These are phyloP conservation scores for Apiospora sp. DNA, from an alignment of 2,329 filamentous ascomycete species.

Conservation along the genomic window DNA sequence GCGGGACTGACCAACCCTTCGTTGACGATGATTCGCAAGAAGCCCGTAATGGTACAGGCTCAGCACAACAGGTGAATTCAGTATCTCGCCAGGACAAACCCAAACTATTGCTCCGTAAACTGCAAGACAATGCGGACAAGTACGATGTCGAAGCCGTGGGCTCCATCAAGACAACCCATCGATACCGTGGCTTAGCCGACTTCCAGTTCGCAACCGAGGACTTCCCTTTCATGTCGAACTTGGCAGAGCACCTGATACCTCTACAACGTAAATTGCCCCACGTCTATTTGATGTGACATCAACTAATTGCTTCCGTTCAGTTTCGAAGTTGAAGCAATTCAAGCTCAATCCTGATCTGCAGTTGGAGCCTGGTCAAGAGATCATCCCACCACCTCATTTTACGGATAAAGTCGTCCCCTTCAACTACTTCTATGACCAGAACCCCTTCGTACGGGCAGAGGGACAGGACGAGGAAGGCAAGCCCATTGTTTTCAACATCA, in stretches of 20 bases:
- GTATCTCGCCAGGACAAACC: slow-evolving; percentile 61
- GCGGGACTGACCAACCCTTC: slow-evolving; percentile 75
- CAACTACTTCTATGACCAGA: slow-evolving; percentile 85
- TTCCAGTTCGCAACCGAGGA: slow-evolving; percentile 80
- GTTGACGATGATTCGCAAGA: slow-evolving; percentile 50
- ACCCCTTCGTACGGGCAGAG: slow-evolving; percentile 75
- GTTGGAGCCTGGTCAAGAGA: slow-evolving; percentile 66
- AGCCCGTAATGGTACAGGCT: slow-evolving; percentile 33
- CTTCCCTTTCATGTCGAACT: slow-evolving; percentile 73
- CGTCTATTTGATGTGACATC: slow-evolving; percentile 26
- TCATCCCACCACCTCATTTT: slow-evolving; percentile 83
- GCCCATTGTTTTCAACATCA: slow-evolving; percentile 63
- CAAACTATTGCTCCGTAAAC: slow-evolving; percentile 63
- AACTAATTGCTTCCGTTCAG: slow-evolving; percentile 42
- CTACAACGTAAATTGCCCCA: slow-evolving; percentile 66
- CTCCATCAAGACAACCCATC: slow-evolving; percentile 79
- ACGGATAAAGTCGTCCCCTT: slow-evolving; percentile 78
- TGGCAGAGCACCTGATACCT: slow-evolving; percentile 75
- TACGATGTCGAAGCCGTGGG: slow-evolving; percentile 78
- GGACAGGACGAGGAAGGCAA: slow-evolving; percentile 61
- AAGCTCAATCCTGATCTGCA: slow-evolving; percentile 70
- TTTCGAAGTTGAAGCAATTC: slow-evolving; percentile 66
- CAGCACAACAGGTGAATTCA: slow-evolving; percentile 47
- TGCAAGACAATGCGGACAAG: slow-evolving; percentile 73
- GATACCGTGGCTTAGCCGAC: slow-evolving; percentile 85